Percentiles rank a stretch among this genome's conserved stretches.
These are phyloP conservation scores for Orbilia blumenaviensis DNA, from an alignment of 2,329 filamentous ascomycete genomes.

Conservation along the genomic window DNA sequence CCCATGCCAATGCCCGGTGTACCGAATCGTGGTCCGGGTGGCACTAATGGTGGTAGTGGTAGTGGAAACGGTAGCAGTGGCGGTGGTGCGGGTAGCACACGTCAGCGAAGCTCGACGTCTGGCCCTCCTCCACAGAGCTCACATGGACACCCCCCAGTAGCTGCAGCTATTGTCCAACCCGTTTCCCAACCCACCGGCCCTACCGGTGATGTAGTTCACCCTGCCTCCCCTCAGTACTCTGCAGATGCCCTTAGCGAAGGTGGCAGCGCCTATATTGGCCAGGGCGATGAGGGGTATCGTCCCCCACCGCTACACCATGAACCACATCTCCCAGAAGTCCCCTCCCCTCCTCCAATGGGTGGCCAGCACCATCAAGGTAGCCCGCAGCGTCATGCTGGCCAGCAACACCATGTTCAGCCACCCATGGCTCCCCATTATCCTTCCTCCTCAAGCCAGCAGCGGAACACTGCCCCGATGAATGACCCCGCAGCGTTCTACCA, in stretches of 20 bases:
- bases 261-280: constrained; percentile 54
- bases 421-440: constrained; percentile 42
- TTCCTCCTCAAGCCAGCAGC: constrained; percentile 14
- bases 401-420: constrained; percentile 34
- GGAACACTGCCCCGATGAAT: constrained; percentile 58
- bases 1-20: constrained; percentile 80
- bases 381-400: constrained; percentile 25
- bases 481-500: constrained; percentile 56
- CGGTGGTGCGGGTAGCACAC: constrained; percentile 13
- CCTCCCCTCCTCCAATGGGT: constrained; percentile 54
- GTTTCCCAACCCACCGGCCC: constrained; percentile 44
- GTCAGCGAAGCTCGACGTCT: constrained; percentile 30
- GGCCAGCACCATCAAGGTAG: constrained; percentile 44
- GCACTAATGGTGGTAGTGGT: constrained; percentile 59
- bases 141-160: constrained; percentile 12
- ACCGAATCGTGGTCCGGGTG: constrained; percentile 67
- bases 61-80: constrained; percentile 55
- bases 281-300: constrained; percentile 55
- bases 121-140: constrained; percentile 35
- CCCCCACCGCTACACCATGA: constrained; percentile 55
- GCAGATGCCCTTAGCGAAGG: constrained; percentile 42
- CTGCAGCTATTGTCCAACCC: constrained; percentile 38
- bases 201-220: constrained; percentile 50
- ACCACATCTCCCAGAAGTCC: constrained; percentile 54
- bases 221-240: constrained; percentile 43